Base-by-base conservation (phyloP, 345 rosid species). In the Pugionium cornutum region DNA sequence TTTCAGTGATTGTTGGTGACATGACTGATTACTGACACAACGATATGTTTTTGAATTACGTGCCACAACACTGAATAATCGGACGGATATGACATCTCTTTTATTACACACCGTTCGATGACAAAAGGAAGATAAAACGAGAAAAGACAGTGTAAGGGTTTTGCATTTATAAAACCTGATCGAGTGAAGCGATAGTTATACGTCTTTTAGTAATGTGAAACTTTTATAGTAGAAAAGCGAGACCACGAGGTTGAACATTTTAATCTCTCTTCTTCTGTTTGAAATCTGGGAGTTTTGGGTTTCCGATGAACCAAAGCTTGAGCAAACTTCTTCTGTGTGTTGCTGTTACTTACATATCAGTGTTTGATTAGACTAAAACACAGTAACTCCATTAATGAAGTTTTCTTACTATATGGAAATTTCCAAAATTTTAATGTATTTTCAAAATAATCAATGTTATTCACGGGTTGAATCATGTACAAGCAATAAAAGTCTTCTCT, bases 181-280 rank as follows among this genome's bases (percentile, higher is more conserved):
- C 71, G 63, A 63, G 9, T 34, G 68, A 58, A 64, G 69, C 58
- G 58, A 71, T 73, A 72, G 80, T 75, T 78, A 69, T 75, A 78
- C 80, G 83, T 81, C 78, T 81, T 62, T 36, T 57, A 41, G 75
- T 65, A 77, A 73, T 72, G 59, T 75, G 28, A 72, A 70, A 32
- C 54, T 66, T 33, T 53, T 33, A 18, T 41, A 35, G 51, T 36
- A 52, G 53, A 70, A 3, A 42, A 28, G 18, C 46, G 44, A 55
- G 53, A 58, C 50, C 48, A 18, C 18, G 18, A 18, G 18, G 18
- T 18, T 18, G 18, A 18, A 18, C 18, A 18, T 18, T 18, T 18
- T 18, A 18, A 18, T 54, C 62, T 1, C 53, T 64, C 57, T 59
- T 3, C 32, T 7, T 4, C 18, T 18, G 18, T 18, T 18, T 18